Conservation (phyloP, 176 grass and related monocot genomes). For the Juncus inflexus region DNA sequence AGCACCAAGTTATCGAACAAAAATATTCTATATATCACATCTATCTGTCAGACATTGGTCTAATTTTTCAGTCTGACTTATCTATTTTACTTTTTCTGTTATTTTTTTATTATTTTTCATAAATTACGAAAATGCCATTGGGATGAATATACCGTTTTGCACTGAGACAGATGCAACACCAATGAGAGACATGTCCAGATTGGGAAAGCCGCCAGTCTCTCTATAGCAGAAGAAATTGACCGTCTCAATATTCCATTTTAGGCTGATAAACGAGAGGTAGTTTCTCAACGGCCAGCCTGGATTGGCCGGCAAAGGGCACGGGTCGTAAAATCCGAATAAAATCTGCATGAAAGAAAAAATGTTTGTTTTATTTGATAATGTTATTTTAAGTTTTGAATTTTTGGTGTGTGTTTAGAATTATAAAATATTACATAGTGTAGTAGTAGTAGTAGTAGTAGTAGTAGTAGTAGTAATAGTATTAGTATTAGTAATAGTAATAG, state of each 20-base stretch:
- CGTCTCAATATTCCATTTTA: slow-evolving; percentile 59
- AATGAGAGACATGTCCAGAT: slow-evolving; percentile 55
- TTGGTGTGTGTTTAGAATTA: no score
- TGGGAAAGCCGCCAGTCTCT: slow-evolving; percentile 46
- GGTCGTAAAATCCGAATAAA: slow-evolving; percentile 92
- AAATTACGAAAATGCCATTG: not conserved
- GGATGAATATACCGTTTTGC: slow-evolving; percentile 46
- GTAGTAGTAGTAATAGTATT: no score
- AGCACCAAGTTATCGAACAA: no score
- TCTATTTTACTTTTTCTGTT: no score
- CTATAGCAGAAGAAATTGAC: slow-evolving; percentile 84
- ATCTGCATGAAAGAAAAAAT: slow-evolving; percentile 42
- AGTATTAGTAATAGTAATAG: no score
- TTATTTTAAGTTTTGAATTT: no score
- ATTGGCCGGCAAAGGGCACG: slow-evolving; percentile 40
- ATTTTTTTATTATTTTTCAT: not conserved
- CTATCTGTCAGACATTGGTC: no score
- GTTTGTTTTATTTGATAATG: not conserved
- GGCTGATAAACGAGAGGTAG: slow-evolving; percentile 59
- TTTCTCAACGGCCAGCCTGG: slow-evolving; percentile 91
- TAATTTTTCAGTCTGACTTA: no score
- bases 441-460: no score
- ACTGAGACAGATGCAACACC: slow-evolving; percentile 57
- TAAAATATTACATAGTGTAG: no score
- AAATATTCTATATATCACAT: no score